Evolutionary conservation across 1,284 basidiomycete genomes (phyloP).

Genomic region (Phaffia rhodozyma): DNA sequence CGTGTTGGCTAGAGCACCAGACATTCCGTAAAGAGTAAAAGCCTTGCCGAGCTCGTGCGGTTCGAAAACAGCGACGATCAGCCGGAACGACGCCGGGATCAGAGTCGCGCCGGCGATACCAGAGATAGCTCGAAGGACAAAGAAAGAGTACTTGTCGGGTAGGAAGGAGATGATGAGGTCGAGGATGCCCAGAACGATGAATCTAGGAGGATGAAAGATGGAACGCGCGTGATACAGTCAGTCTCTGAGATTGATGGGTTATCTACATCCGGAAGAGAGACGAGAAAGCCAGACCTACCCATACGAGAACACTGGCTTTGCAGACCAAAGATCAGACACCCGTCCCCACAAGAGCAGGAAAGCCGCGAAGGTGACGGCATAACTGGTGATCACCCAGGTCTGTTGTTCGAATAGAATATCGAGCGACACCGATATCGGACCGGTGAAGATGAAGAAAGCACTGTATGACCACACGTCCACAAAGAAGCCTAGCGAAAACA

Average conservation of each 20-base stretch:
- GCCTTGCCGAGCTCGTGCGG: constrained; percentile 26
- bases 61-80: constrained; percentile 30
- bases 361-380: constrained; percentile 30
- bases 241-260: no score
- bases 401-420: constrained; percentile 22
- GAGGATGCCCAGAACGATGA: constrained; percentile 25
- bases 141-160: constrained; percentile 27
- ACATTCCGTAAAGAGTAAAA: constrained; percentile 31
- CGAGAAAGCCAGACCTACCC: constrained; percentile 7
- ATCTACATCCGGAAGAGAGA: background rate
- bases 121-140: constrained; percentile 27
- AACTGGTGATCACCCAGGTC: constrained; percentile 26
- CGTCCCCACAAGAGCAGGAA: constrained; percentile 31
- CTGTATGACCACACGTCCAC: background rate
- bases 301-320: constrained; percentile 25
- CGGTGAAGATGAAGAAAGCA: constrained; percentile 23
- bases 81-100: constrained; percentile 30
- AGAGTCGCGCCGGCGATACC: constrained; percentile 27
- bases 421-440: constrained; percentile 22
- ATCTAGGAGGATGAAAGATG: constrained; percentile 4
- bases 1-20: constrained; percentile 31
- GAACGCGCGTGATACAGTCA: no score
- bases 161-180: constrained; percentile 29
- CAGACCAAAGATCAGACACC: constrained; percentile 29
- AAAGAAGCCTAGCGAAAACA: no score